Base-by-base conservation (phyloP, 2,329 filamentous ascomycete species). In the Stromatinia cepivora region DNA sequence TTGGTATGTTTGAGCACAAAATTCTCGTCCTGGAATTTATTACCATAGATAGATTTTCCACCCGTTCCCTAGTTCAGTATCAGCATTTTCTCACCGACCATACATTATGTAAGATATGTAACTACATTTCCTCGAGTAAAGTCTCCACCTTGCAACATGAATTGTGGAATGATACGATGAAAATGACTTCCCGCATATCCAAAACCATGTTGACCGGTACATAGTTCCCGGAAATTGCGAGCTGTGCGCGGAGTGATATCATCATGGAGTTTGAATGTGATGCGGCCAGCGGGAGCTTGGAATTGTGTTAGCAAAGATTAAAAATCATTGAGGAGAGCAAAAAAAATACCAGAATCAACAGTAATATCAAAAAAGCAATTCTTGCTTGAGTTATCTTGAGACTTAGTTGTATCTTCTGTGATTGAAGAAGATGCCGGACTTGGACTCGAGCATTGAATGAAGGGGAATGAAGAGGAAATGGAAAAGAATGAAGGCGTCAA, bases 111-210 rank as follows among this genome's bases (percentile, higher is more conserved):
- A 1, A 17, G 45, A n/a, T 3, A 3, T 28, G 28, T 20, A 15
- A 74, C 91, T 86, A 97, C 93, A 83, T 96, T 95, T 80, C 89
- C 88, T 79, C 91, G 91, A 82, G 93, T 96, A 85, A 96, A 96
- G 87, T 97, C 93, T 87, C 93, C 93, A 81, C 93, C 93, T 87
- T 97, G 93, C 77, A 97, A 90, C 93, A 97, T 97, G 87, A 97
- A 97, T 69, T 92, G 81, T 76, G 91, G 91, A 82, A 97, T 97
- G 82, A 97, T 90, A 78, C 93, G 92, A 87, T 97, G 93, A 90
- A 97, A 97, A 75, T 87, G 85, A 76, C 92, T 95, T 79, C 88
- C 89, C 81, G 87, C 82, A 87, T 96, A 97, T 77, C 92, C 92
- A 81, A 91, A 90, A 79, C 92, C 92, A 83, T 92, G 88, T 85